These are phyloP conservation scores for Metarhizium album DNA, from an alignment of 2,329 filamentous ascomycete genomes.

Conservation along the genomic window DNA sequence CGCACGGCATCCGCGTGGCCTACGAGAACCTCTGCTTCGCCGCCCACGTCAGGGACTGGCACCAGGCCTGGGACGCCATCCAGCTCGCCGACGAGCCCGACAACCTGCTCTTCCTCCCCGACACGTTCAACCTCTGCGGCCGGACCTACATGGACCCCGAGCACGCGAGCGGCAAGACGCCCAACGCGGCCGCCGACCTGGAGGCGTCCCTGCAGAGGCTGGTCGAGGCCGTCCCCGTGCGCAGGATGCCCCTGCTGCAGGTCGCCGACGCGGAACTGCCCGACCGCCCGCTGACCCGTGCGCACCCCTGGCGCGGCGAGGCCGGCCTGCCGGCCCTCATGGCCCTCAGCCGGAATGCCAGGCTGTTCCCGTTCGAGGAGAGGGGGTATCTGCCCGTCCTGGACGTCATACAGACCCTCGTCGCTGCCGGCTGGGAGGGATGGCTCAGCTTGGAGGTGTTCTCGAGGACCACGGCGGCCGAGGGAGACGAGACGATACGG, in stretches of 20 bases:
- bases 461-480: slow-evolving; percentile 4
- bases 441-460: slow-evolving; percentile 15
- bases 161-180: background rate
- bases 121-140: slow-evolving; percentile 19
- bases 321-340: slow-evolving; percentile 6
- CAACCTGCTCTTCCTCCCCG: slow-evolving; percentile 13
- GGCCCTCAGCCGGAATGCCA: slow-evolving; percentile 11
- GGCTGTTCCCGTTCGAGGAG: slow-evolving; percentile 11
- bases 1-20: slow-evolving; percentile 8
- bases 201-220: background rate
- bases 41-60: slow-evolving; percentile 7
- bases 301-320: slow-evolving; percentile 5
- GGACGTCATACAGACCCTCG: slow-evolving; percentile 18
- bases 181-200: background rate
- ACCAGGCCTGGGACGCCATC: slow-evolving; percentile 10
- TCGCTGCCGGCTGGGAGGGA: slow-evolving; percentile 4
- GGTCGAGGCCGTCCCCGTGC: background rate
- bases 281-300: background rate
- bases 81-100: background rate
- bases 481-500: slow-evolving; percentile 5
- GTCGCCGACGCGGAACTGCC: slow-evolving; percentile 12
- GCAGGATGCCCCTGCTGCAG: slow-evolving; percentile 11
- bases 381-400: slow-evolving; percentile 18
- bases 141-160: background rate
- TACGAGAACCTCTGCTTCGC: slow-evolving; percentile 14